These are phyloP conservation scores for Penicillium sp. DNA, from an alignment of 2,329 filamentous ascomycete species.

Conservation along the genomic window DNA sequence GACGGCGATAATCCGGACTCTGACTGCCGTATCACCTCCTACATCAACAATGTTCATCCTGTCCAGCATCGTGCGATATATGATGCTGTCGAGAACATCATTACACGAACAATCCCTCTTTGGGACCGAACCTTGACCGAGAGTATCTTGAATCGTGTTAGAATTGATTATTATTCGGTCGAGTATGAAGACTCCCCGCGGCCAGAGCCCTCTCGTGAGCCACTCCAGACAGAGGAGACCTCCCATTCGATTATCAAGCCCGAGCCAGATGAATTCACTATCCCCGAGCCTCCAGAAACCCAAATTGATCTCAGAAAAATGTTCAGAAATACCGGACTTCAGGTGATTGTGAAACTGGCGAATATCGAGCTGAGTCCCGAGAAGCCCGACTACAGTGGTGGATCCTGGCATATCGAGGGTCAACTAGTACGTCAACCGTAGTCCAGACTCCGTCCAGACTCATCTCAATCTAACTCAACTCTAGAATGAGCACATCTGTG, in stretches of 20 bases:
- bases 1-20: neutral
- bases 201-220: neutral
- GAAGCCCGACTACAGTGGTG: constrained; percentile 50
- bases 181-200: constrained; percentile 1
- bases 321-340: constrained; percentile 34
- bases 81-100: constrained; percentile 8
- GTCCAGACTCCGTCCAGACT: neutral
- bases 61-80: constrained; percentile 3
- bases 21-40: constrained; percentile 6
- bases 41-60: constrained; percentile 11
- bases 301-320: constrained; percentile 19
- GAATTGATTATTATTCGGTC: neutral
- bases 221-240: too few relatives aligned
- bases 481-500: constrained; percentile 56
- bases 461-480: neutral
- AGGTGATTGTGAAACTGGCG: constrained; percentile 56
- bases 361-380: constrained; percentile 57
- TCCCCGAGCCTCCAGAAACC: neutral
- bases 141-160: neutral
- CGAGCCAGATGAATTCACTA: constrained; percentile 11
- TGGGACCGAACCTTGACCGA: constrained; percentile 4
- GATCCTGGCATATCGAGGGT: constrained; percentile 45
- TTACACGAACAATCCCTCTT: constrained; percentile 9
- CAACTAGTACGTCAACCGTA: constrained; percentile 16
- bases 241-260: constrained; percentile 7